Evolutionary conservation across 2,329 filamentous ascomycete species (phyloP).

Genomic region (Elsinoe arachidis): DNA sequence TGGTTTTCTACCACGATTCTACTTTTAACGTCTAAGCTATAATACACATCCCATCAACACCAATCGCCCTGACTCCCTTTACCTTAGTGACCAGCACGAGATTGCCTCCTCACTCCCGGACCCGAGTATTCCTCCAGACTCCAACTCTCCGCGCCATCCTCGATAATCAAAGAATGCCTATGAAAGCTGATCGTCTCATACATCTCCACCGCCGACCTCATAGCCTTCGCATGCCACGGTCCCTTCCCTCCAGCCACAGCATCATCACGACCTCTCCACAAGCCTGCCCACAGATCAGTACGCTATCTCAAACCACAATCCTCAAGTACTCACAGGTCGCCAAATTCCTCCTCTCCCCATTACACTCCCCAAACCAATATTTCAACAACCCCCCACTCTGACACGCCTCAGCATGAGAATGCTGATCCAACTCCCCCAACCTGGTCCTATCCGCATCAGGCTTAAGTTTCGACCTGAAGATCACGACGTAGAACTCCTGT

Average conservation of each 20-base stretch:
- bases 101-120: neutral
- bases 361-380: constrained; percentile 80
- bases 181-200: constrained; percentile 36
- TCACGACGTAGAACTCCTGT: constrained; percentile 71
- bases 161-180: constrained; percentile 49
- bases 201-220: constrained; percentile 40
- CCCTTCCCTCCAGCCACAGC: constrained; percentile 51
- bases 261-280: constrained; percentile 54
- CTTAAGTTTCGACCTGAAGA: constrained; percentile 68
- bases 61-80: no score
- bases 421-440: constrained; percentile 65
- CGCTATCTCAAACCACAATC: neutral
- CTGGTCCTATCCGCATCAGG: constrained; percentile 58
- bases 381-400: constrained; percentile 75
- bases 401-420: constrained; percentile 71
- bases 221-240: constrained; percentile 48
- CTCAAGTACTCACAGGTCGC: constrained; percentile 51
- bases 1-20: no score
- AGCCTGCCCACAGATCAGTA: constrained; percentile 44
- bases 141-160: constrained; percentile 57
- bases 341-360: constrained; percentile 63
- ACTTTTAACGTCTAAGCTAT: no score
- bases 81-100: neutral
- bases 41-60: no score
- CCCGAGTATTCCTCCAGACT: constrained; percentile 17